phyloP scores from a whole-genome alignment of 257 asterid species.

The Solanum verrucosum region DNA sequence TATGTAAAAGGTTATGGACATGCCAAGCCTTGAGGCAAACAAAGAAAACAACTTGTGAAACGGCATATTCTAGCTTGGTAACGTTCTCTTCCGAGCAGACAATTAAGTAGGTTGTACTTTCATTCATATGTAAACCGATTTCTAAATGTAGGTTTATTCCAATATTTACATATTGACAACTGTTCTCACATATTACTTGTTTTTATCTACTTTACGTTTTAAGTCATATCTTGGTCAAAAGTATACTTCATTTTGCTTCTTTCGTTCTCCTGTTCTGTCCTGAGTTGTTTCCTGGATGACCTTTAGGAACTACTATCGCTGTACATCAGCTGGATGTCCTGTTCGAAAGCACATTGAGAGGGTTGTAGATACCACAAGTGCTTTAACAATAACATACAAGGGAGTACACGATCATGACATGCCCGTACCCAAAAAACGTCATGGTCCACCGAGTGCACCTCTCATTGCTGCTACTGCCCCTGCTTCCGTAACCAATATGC shows the following conservation, averaged over 20 bases:
- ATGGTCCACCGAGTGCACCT: conserved; percentile 33
- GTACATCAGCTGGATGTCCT: conserved; percentile 88
- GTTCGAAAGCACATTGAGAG: conserved; percentile 82
- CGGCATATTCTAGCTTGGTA: background rate
- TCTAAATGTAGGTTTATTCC: background rate
- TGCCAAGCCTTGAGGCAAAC: background rate
- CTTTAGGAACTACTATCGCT: conserved; percentile 84
- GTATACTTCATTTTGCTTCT: background rate
- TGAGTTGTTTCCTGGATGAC: background rate
- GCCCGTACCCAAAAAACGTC: conserved; percentile 72
- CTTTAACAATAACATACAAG: conserved; percentile 59
- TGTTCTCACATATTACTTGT: background rate
- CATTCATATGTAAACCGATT: background rate
- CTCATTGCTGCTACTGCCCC: conserved; percentile 31
- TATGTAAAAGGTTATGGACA: background rate
- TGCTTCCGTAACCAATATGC: conserved; percentile 23
- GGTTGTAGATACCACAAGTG: conserved; percentile 50
- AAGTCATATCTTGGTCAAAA: background rate
- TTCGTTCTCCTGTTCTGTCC: background rate
- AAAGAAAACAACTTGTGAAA: background rate
- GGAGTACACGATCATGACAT: conserved; percentile 78
- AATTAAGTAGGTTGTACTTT: background rate
- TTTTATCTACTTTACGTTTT: background rate
- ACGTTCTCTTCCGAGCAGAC: background rate
- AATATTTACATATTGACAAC: background rate